These are phyloP conservation scores for Penicillium thymicola DNA, from an alignment of 2,329 filamentous ascomycete species.

Conservation along the genomic window DNA sequence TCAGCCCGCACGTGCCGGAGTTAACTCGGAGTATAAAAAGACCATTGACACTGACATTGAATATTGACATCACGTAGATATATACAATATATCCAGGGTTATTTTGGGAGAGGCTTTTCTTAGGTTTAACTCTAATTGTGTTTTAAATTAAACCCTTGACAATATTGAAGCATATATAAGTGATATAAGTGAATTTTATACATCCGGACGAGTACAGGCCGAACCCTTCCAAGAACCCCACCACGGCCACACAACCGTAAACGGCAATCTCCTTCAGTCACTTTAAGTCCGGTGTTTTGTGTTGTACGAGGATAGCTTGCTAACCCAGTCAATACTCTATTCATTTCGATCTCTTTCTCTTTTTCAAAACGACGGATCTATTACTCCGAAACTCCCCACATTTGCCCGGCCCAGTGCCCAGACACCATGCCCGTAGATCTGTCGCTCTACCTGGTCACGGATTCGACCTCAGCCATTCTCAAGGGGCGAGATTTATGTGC, in stretches of 20 bases:
- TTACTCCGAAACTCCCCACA: not conserved
- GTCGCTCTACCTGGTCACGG: conserved; percentile 85
- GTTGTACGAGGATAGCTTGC: not conserved
- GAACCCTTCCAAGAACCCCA: conserved; percentile 2
- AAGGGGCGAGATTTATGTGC: conserved; percentile 65
- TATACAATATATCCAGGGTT: not conserved
- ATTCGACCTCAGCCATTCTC: conserved; percentile 83
- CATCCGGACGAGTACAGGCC: not conserved
- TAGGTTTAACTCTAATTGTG: not conserved
- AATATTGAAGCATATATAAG: not conserved
- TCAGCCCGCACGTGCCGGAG: conserved; percentile 24
- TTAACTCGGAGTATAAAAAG: conserved; percentile 8
- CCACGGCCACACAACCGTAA: conserved; percentile 1
- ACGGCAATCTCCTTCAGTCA: conserved; percentile 3
- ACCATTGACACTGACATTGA: not conserved
- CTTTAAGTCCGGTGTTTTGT: not conserved
- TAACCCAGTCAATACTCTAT: not conserved
- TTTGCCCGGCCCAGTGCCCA: not conserved
- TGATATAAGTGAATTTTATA: not conserved
- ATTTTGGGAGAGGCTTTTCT: not conserved
- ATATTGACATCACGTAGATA: not conserved
- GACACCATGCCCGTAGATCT: conserved; percentile 60
- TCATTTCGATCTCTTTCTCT: not conserved
- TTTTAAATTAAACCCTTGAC: not conserved
- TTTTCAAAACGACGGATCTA: not conserved